Conservation (phyloP, 805 yeast species). For the Wickerhamomyces xylosicus region DNA sequence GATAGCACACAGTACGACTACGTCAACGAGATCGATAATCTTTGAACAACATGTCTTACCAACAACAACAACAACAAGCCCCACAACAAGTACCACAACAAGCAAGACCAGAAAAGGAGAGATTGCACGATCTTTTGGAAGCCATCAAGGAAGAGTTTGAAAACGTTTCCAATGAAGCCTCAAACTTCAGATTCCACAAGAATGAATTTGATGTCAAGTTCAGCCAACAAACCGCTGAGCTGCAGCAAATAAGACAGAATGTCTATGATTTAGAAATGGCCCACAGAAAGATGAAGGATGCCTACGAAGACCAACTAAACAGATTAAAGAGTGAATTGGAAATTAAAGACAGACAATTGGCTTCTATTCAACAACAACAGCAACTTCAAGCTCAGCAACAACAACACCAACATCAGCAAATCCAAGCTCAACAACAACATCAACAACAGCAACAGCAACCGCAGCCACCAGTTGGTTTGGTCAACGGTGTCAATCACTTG, state of each 20-base stretch:
- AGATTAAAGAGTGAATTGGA: conserved; percentile 82
- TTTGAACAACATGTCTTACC: no score
- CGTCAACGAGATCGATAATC: no score
- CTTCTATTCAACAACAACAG: conserved; percentile 31
- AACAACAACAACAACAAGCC: background rate
- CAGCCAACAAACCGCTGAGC: conserved; percentile 85
- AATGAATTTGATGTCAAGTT: conserved; percentile 87
- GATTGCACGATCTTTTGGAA: conserved; percentile 73
- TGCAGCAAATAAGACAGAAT: conserved; percentile 89
- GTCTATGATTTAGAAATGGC: conserved; percentile 91
- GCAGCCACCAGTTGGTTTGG: conserved; percentile 16
- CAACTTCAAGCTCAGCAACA: conserved; percentile 23
- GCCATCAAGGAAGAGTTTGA: conserved; percentile 91
- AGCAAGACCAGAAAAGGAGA: conserved; percentile 22
- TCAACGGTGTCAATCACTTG: conserved; percentile 16
- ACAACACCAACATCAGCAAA: conserved; percentile 9
- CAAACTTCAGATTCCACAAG: conserved; percentile 77
- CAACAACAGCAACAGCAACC: conserved; percentile 11
- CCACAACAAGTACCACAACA: conserved; percentile 1
- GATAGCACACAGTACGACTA: no score
- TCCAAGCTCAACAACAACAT: conserved; percentile 6
- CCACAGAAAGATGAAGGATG: conserved; percentile 90
- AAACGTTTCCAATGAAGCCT: conserved; percentile 74
- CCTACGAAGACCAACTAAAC: conserved; percentile 86
- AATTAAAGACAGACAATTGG: conserved; percentile 54